Conservation (phyloP, 768 basidiomycete genomes). For the Suillus variegatus region DNA sequence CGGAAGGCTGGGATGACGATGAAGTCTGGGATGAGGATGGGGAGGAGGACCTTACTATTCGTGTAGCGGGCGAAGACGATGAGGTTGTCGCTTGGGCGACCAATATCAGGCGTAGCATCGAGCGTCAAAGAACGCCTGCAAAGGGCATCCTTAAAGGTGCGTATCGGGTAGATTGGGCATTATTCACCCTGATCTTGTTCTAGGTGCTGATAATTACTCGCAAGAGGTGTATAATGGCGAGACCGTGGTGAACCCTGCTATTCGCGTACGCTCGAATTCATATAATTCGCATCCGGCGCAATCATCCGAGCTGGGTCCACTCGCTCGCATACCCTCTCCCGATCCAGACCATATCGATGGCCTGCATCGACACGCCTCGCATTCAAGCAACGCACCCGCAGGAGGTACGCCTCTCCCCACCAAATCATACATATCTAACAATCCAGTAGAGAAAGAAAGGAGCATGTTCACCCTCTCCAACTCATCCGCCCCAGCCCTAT, state of each 20-base stretch:
- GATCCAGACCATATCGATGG: slow-evolving; percentile 88
- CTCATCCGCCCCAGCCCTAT: slow-evolving; percentile 87
- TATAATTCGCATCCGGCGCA: slow-evolving; percentile 56
- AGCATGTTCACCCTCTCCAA: slow-evolving; percentile 80
- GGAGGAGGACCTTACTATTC: slow-evolving; percentile 75
- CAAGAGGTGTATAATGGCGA: slow-evolving; percentile 60
- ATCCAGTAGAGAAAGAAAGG: slow-evolving; percentile 38
- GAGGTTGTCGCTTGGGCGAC: slow-evolving; percentile 80
- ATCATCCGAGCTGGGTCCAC: slow-evolving; percentile 64
- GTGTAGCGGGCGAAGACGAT: slow-evolving; percentile 54
- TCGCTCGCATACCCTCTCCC: slow-evolving; percentile 79
- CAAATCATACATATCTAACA: slow-evolving; percentile 36
- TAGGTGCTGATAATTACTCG: slow-evolving; percentile 70
- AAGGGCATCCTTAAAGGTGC: slow-evolving; percentile 86
- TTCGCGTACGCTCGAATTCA: slow-evolving; percentile 79
- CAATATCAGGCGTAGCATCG: slow-evolving; percentile 69
- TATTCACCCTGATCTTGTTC: neutral
- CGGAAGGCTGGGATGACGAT: slow-evolving; percentile 76
- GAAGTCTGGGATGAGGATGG: slow-evolving; percentile 75
- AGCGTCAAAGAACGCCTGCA: slow-evolving; percentile 63
- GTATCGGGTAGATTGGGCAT: slow-evolving; percentile 6
- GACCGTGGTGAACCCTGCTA: slow-evolving; percentile 35
- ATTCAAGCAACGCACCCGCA: slow-evolving; percentile 36
- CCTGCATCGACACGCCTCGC: slow-evolving; percentile 68
- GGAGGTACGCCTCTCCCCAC: slow-evolving; percentile 19